A percentile compares a stretch with the other conserved stretches of the same genome.
Conservation (phyloP, 192 early-diverging fungal genomes). For the Jimgerdemannia flammicorona region DNA sequence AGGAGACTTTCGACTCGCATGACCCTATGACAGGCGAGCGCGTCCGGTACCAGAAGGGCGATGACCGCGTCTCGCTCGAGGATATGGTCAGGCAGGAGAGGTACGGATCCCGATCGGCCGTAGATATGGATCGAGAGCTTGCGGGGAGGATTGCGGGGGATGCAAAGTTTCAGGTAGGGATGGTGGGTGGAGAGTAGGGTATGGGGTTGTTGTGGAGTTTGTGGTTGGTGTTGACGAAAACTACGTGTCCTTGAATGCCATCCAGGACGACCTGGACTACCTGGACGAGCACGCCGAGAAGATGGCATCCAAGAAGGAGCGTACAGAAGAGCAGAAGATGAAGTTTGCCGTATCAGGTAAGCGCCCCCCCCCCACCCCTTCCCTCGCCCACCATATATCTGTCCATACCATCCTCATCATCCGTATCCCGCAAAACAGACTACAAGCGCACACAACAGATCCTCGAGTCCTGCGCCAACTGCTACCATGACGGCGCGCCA, state of each 20-base stretch:
- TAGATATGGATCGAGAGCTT: conserved; percentile 62
- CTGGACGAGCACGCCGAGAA: conserved; percentile 87
- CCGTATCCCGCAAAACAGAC: conserved; percentile 37
- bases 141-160: conserved; percentile 69
- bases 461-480: conserved; percentile 72
- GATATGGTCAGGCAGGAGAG: conserved; percentile 74
- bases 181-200: conserved; percentile 22
- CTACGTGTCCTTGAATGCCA: neutral
- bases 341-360: conserved; percentile 58
- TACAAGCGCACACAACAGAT: conserved; percentile 60
- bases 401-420: neutral
- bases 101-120: conserved; percentile 34
- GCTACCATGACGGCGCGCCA: conserved; percentile 64
- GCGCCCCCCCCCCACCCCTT: neutral
- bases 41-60: conserved; percentile 53
- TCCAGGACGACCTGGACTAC: conserved; percentile 79
- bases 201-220: conserved; percentile 17
- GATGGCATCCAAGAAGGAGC: conserved; percentile 57
- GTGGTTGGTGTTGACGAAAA: neutral
- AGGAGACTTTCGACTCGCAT: conserved; percentile 48
- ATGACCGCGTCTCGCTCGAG: conserved; percentile 47
- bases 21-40: conserved; percentile 60
- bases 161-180: conserved; percentile 48
- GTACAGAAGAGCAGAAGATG: conserved; percentile 62
- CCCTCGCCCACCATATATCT: neutral